These are phyloP conservation scores for Xylariaceae sp. DNA, from an alignment of 2,329 filamentous ascomycete genomes.

Conservation along the genomic window DNA sequence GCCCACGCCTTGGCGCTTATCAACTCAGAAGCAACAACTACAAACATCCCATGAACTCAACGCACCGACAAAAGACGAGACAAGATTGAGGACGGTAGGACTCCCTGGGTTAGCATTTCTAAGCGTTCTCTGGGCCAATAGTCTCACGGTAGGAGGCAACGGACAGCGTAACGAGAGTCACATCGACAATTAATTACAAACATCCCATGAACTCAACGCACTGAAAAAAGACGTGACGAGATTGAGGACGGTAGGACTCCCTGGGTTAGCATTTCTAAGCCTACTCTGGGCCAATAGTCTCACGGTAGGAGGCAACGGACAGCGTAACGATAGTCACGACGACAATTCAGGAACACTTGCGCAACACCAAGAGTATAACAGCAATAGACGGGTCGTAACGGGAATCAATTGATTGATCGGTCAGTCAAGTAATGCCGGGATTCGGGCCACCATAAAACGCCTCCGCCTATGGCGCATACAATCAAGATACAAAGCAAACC, in stretches of 20 bases:
- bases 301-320: background rate
- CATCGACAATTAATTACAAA: background rate
- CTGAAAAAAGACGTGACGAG: too few species aligned
- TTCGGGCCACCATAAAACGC: constrained; percentile 25
- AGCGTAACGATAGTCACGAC: background rate
- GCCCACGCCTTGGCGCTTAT: too few species aligned
- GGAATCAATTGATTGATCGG: constrained; percentile 13
- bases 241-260: too few species aligned
- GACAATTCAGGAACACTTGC: background rate
- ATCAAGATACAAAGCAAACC: constrained; percentile 18
- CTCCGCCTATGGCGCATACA: constrained; percentile 24
- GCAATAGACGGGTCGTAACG: constrained; percentile 13
- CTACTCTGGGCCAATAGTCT: too few species aligned
- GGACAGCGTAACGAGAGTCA: background rate
- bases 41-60: too few species aligned
- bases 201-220: too few species aligned
- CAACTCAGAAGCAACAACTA: too few species aligned
- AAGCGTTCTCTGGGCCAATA: too few species aligned
- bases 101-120: too few species aligned
- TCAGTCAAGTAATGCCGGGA: constrained; percentile 16
- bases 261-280: too few species aligned
- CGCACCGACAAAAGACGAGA: too few species aligned
- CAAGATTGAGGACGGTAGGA: too few species aligned
- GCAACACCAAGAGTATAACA: background rate
- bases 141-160: background rate